These are phyloP conservation scores for Ceratobasidium sp. DNA, from an alignment of 1,284 basidiomycete species.

Conservation along the genomic window DNA sequence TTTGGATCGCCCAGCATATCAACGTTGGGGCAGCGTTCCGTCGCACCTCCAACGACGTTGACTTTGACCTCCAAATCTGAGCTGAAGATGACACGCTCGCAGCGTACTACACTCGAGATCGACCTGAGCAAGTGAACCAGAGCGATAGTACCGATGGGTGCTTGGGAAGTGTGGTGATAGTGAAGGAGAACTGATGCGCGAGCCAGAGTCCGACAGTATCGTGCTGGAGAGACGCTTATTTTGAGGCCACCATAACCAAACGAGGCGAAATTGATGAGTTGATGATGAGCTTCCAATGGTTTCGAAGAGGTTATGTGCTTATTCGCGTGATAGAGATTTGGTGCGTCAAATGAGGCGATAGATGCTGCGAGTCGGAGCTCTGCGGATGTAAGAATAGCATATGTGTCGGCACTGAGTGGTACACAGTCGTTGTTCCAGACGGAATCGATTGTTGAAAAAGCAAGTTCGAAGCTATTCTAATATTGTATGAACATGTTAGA, in stretches of 20 bases:
- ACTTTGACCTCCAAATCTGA: conserved; percentile 9
- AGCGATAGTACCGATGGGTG: background rate
- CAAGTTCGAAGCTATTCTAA: conserved; percentile 1
- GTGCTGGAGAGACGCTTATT: background rate
- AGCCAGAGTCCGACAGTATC: conserved; percentile 2
- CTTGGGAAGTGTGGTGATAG: conserved; percentile 2
- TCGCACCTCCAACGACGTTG: conserved; percentile 13
- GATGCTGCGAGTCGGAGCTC: conserved; percentile 12
- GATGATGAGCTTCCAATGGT: background rate
- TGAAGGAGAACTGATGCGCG: conserved; percentile 24
- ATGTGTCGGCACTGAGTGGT: conserved; percentile 26
- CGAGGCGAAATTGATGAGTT: background rate
- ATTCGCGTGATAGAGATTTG: background rate
- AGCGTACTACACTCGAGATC: background rate
- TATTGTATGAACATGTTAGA: background rate
- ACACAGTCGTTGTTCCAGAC: conserved; percentile 16
- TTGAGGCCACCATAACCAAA: background rate
- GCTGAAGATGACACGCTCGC: conserved; percentile 1
- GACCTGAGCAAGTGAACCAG: conserved; percentile 13
- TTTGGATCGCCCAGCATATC: background rate
- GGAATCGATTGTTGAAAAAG: conserved; percentile 6
- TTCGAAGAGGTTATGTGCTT: too few relatives aligned
- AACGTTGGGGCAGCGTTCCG: conserved; percentile 11
- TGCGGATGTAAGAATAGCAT: conserved; percentile 14
- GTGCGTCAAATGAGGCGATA: background rate